Conservation (phyloP, 805 yeast genomes). For the Candida schatavii region DNA sequence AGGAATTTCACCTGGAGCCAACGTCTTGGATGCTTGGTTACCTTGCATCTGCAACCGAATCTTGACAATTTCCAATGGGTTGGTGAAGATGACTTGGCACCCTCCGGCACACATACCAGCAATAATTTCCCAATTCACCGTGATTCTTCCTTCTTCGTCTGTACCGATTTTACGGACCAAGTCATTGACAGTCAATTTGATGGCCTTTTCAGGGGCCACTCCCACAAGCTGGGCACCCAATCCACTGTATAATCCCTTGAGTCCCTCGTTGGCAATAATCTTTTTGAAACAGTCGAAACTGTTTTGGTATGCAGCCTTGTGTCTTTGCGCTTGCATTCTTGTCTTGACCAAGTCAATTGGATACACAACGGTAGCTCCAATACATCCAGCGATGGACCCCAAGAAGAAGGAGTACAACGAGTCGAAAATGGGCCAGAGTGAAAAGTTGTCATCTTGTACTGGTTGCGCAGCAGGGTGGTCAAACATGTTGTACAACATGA, state of each 20-base stretch:
- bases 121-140: slow-evolving; percentile 63
- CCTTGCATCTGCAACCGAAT: slow-evolving; percentile 95
- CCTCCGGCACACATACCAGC: slow-evolving; percentile 97
- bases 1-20: slow-evolving; percentile 38
- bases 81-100: slow-evolving; percentile 93
- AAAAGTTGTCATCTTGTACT: slow-evolving; percentile 36
- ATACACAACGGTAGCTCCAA: slow-evolving; percentile 97
- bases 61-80: slow-evolving; percentile 93
- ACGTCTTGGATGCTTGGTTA: slow-evolving; percentile 32
- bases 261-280: slow-evolving; percentile 73
- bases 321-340: slow-evolving; percentile 94
- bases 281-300: slow-evolving; percentile 84
- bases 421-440: slow-evolving; percentile 53
- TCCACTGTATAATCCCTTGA: slow-evolving; percentile 86
- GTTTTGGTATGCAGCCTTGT: slow-evolving; percentile 65
- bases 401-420: slow-evolving; percentile 82
- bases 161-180: slow-evolving; percentile 73
- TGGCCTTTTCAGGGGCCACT: slow-evolving; percentile 98
- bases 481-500: slow-evolving; percentile 34
- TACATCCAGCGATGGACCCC: slow-evolving; percentile 95
- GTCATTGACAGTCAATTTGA: slow-evolving; percentile 92
- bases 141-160: slow-evolving; percentile 34
- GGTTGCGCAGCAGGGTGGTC: slow-evolving; percentile 43
- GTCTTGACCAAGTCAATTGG: slow-evolving; percentile 96
- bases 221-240: slow-evolving; percentile 92